Percentiles rank a stretch among this genome's conserved stretches.
Conservation (phyloP, 768 basidiomycete species). For the Tremella fuciformis region DNA sequence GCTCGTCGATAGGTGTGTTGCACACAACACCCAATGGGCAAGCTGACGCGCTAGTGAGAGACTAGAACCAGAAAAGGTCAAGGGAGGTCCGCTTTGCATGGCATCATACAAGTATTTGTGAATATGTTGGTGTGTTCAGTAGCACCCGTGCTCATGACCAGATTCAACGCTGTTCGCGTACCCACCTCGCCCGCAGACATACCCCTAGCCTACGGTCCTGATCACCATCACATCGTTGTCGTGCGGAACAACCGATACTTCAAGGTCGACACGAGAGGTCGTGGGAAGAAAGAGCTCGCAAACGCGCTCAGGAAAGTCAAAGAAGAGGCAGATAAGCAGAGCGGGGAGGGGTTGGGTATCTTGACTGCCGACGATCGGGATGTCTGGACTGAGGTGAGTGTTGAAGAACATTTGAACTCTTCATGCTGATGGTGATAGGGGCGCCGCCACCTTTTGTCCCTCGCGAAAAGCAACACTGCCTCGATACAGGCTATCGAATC, state of each 20-base stretch:
- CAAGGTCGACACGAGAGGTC: constrained; percentile 67
- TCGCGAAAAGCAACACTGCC: constrained; percentile 65
- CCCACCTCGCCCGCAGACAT: constrained; percentile 80
- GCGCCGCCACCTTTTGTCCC: constrained; percentile 65
- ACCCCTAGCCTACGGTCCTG: constrained; percentile 66
- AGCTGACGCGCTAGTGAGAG: constrained; percentile 57
- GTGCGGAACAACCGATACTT: constrained; percentile 89
- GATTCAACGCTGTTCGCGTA: constrained; percentile 89
- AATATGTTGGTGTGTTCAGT: constrained; percentile 17
- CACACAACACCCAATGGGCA: background rate
- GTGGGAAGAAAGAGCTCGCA: constrained; percentile 67
- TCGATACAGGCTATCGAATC: constrained; percentile 79
- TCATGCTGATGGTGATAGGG: constrained; percentile 50
- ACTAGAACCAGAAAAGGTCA: constrained; percentile 81
- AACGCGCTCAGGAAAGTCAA: constrained; percentile 71
- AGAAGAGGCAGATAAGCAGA: constrained; percentile 66
- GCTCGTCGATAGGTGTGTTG: constrained; percentile 70
- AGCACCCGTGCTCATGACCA: constrained; percentile 24
- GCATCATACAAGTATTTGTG: constrained; percentile 90
- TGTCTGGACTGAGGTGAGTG: constrained; percentile 72
- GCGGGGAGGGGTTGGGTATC: constrained; percentile 64
- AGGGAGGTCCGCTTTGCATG: constrained; percentile 76
- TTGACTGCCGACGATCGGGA: constrained; percentile 88
- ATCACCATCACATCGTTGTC: constrained; percentile 87
- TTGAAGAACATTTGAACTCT: background rate